A percentile compares a stretch with the other conserved stretches of the same genome.
Evolutionary conservation across 352 stramenopile species (phyloP).

Genomic region (Globisporangium megalacanthum): DNA sequence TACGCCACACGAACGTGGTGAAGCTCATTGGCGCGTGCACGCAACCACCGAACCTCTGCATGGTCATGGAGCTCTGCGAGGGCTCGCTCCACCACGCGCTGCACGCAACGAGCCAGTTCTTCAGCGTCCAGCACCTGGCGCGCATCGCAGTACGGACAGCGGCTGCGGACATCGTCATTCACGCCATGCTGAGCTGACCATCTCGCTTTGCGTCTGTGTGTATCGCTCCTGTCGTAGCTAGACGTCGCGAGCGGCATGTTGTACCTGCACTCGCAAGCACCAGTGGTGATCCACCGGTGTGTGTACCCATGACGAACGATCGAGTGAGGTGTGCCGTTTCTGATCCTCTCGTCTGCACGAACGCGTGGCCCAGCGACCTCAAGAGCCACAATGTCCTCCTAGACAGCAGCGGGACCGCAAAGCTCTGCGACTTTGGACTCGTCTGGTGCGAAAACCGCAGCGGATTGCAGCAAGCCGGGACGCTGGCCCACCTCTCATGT

Average conservation of each 20-base stretch:
- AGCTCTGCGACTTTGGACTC: constrained; percentile 92
- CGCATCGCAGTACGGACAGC: constrained; percentile 29
- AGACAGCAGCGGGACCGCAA: constrained; percentile 57
- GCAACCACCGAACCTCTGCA: constrained; percentile 72
- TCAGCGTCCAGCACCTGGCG: constrained; percentile 47
- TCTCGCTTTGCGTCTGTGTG: neutral
- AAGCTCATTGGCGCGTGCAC: constrained; percentile 67
- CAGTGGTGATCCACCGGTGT: constrained; percentile 84
- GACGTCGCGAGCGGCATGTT: constrained; percentile 82
- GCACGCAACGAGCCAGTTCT: constrained; percentile 42
- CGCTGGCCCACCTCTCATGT: no score
- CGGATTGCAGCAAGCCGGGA: no score
- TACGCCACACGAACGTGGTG: constrained; percentile 74
- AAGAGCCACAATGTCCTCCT: constrained; percentile 90
- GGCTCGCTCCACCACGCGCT: constrained; percentile 62
- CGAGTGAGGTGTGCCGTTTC: neutral
- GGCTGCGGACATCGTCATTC: neutral
- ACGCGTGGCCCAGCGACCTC: constrained; percentile 47
- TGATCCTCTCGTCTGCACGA: neutral
- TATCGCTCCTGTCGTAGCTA: constrained; percentile 19
- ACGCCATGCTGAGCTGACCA: no score
- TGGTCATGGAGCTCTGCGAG: constrained; percentile 79
- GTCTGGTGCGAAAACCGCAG: constrained; percentile 32
- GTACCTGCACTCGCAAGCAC: constrained; percentile 79
- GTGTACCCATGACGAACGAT: neutral